Evolutionary conservation across 2,329 filamentous ascomycete genomes (phyloP).

Genomic region (Biscogniauxia marginata): DNA sequence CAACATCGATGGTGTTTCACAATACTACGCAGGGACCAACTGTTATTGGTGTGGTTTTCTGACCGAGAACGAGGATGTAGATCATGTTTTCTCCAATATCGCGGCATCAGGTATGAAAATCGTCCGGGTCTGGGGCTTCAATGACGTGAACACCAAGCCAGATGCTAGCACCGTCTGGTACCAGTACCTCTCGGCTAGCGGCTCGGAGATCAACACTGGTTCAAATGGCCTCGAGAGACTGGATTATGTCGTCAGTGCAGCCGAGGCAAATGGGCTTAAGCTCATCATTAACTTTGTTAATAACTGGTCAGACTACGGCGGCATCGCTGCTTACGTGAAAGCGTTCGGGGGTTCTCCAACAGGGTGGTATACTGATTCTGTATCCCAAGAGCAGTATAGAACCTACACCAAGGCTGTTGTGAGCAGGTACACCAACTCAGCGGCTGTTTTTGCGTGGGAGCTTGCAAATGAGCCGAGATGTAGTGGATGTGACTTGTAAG

Average conservation of each 20-base stretch:
- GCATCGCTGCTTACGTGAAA: constrained; percentile 59
- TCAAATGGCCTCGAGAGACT: constrained; percentile 61
- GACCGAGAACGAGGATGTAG: neutral
- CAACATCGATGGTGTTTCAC: constrained; percentile 41
- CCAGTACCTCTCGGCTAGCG: constrained; percentile 50
- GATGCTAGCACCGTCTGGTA: constrained; percentile 45
- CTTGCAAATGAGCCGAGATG: constrained; percentile 58
- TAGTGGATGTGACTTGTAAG: constrained; percentile 45
- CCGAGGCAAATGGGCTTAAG: constrained; percentile 59
- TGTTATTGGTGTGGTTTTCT: constrained; percentile 52
- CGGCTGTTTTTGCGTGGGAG: constrained; percentile 54
- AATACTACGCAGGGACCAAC: constrained; percentile 52
- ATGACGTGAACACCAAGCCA: constrained; percentile 50
- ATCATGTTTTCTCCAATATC: neutral
- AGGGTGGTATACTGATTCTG: constrained; percentile 56
- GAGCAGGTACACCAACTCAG: constrained; percentile 45
- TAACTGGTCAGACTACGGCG: constrained; percentile 68
- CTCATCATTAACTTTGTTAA: constrained; percentile 67
- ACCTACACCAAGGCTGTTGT: constrained; percentile 50
- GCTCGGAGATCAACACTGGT: constrained; percentile 62
- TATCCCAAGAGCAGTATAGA: constrained; percentile 55
- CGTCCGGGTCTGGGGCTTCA: constrained; percentile 62
- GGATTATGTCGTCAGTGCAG: constrained; percentile 61
- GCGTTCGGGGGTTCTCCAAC: constrained; percentile 55
- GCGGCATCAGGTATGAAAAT: constrained; percentile 49